Evolutionary conservation across 2,329 filamentous ascomycete species (phyloP).

Genomic region (Phialocephala sp.): DNA sequence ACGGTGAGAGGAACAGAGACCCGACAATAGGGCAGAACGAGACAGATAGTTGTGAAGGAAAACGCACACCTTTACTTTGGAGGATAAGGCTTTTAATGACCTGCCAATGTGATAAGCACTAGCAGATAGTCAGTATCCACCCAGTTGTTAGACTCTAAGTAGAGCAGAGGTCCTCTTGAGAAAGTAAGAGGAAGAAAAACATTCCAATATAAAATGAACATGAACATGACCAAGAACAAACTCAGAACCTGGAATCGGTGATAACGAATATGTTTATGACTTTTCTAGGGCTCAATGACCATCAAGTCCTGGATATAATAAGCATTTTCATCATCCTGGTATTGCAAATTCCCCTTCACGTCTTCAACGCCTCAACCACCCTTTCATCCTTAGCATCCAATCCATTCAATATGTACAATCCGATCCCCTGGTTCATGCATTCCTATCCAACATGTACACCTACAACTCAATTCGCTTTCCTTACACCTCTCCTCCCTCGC

Average conservation of each 20-base stretch:
- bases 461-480: slow-evolving; percentile 9
- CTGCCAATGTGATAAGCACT: too few relatives aligned
- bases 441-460: slow-evolving; percentile 6
- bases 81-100: too few relatives aligned
- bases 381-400: background rate
- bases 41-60: too few relatives aligned
- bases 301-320: background rate
- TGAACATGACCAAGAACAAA: too few relatives aligned
- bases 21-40: too few relatives aligned
- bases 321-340: slow-evolving; percentile 2
- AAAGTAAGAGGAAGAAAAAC: too few relatives aligned
- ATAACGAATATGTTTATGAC: background rate
- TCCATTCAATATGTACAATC: slow-evolving; percentile 8
- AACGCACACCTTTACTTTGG: too few relatives aligned
- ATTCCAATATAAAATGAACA: too few relatives aligned
- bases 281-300: background rate
- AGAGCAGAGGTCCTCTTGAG: too few relatives aligned
- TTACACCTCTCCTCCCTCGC: slow-evolving; percentile 43
- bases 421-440: background rate
- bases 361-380: slow-evolving; percentile 4
- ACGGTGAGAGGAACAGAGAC: too few relatives aligned
- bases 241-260: background rate
- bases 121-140: too few relatives aligned
- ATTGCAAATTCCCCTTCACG: slow-evolving; percentile 6
- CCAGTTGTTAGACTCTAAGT: too few relatives aligned